phyloP scores from a whole-genome alignment of 2,329 filamentous ascomycete species.

The Leptosphaerulina australis region DNA sequence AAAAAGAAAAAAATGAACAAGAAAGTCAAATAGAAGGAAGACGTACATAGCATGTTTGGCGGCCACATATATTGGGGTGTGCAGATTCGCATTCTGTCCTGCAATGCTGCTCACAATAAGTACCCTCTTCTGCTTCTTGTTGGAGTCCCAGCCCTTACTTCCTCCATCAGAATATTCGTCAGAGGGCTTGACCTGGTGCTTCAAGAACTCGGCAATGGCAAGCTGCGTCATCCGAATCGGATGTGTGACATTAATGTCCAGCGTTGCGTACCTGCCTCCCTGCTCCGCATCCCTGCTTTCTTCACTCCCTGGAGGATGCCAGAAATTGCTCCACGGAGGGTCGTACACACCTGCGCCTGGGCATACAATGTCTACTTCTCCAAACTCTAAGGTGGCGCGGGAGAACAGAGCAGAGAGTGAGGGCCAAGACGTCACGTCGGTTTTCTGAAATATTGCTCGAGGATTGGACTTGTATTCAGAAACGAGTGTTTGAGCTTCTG shows the following conservation, averaged over 20 bases:
- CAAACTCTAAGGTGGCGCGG: conserved; percentile 38
- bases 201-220: conserved; percentile 54
- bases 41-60: conserved; percentile 55
- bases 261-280: conserved; percentile 37
- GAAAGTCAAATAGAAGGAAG: too few species aligned
- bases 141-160: too few species aligned
- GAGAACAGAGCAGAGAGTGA: conserved; percentile 45
- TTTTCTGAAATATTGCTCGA: conserved; percentile 47
- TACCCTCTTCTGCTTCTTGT: conserved; percentile 52
- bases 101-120: conserved; percentile 55
- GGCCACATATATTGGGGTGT: conserved; percentile 54
- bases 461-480: conserved; percentile 37
- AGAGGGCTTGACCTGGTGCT: too few species aligned
- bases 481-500: conserved; percentile 54
- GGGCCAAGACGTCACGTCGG: conserved; percentile 50
- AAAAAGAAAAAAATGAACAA: too few species aligned
- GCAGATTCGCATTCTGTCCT: conserved; percentile 49
- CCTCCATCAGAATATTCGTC: too few species aligned
- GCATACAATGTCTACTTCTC: conserved; percentile 54
- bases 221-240: conserved; percentile 56
- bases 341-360: conserved; percentile 59
- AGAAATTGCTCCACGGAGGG: conserved; percentile 56
- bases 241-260: conserved; percentile 58
- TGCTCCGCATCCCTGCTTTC: conserved; percentile 42
- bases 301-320: conserved; percentile 52